Percentiles rank a stretch among this genome's conserved stretches.
Evolutionary conservation across 371 early-diverging fungal genomes (phyloP).

Genomic region (Mucor saturninus): DNA sequence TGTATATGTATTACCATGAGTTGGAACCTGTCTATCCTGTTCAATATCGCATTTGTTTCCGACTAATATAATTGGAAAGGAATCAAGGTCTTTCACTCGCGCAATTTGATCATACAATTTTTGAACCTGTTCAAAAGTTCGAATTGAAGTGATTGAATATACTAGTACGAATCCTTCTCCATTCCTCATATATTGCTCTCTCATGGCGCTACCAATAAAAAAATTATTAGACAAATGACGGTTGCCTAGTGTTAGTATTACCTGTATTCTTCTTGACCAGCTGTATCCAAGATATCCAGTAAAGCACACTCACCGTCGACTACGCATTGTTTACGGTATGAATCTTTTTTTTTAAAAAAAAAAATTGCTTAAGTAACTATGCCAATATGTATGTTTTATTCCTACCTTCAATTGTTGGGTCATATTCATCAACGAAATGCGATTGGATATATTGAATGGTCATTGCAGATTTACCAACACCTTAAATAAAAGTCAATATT

Average conservation of each 20-base stretch:
- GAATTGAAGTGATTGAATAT: constrained; percentile 68
- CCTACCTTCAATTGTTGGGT: constrained; percentile 82
- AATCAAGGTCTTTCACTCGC: constrained; percentile 80
- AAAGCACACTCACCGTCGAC: constrained; percentile 74
- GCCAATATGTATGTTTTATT: background rate
- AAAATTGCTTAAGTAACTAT: too few relatives aligned
- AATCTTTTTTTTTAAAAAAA: constrained; percentile 58
- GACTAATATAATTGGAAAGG: constrained; percentile 80
- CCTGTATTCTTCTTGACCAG: constrained; percentile 88
- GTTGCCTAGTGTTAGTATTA: constrained; percentile 19
- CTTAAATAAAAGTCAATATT: constrained; percentile 12
- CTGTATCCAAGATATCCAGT: constrained; percentile 83
- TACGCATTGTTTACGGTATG: constrained; percentile 77
- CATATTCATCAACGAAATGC: constrained; percentile 84
- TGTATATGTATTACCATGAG: constrained; percentile 27
- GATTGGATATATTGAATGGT: constrained; percentile 83
- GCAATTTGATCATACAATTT: constrained; percentile 67
- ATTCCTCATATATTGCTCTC: constrained; percentile 81
- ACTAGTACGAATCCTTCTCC: constrained; percentile 58
- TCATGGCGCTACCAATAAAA: constrained; percentile 63
- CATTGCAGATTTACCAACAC: constrained; percentile 76
- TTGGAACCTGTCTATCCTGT: constrained; percentile 77
- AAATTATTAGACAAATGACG: background rate
- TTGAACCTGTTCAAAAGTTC: constrained; percentile 71
- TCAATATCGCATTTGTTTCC: constrained; percentile 92